Conservation (phyloP, 2,329 filamentous ascomycete species). For the Fusarium penzigii region DNA sequence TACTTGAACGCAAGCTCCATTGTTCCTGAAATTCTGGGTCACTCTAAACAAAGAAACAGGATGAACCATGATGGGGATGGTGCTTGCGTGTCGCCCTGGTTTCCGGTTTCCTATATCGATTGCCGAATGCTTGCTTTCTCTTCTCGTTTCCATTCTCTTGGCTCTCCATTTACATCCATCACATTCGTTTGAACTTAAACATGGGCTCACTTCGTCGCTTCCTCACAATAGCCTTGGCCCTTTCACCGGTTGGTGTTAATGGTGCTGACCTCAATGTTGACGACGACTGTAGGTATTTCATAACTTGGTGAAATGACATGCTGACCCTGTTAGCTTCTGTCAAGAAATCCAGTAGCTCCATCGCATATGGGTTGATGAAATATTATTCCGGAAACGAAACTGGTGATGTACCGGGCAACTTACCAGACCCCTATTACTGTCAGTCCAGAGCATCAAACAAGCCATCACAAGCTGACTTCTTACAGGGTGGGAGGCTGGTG, state of each 20-base stretch:
- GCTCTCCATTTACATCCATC: neutral
- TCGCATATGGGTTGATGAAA: constrained; percentile 51
- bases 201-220: neutral
- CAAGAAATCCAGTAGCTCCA: neutral
- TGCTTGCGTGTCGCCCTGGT: neutral
- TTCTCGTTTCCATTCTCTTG: neutral
- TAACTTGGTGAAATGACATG: neutral
- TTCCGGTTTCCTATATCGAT: neutral
- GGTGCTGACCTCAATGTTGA: neutral
- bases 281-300: neutral
- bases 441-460: constrained; percentile 62
- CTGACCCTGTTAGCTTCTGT: neutral
- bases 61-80: neutral
- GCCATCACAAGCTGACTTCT: constrained; percentile 48
- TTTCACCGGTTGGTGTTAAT: neutral
- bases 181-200: neutral
- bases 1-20: neutral
- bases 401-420: constrained; percentile 54
- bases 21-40: neutral
- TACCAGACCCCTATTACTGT: constrained; percentile 50
- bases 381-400: constrained; percentile 53
- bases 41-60: neutral
- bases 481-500: constrained; percentile 37
- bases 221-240: neutral
- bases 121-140: neutral